Base-by-base conservation (phyloP, 2,329 filamentous ascomycete genomes). In the Raffaelea ambrosiae region DNA sequence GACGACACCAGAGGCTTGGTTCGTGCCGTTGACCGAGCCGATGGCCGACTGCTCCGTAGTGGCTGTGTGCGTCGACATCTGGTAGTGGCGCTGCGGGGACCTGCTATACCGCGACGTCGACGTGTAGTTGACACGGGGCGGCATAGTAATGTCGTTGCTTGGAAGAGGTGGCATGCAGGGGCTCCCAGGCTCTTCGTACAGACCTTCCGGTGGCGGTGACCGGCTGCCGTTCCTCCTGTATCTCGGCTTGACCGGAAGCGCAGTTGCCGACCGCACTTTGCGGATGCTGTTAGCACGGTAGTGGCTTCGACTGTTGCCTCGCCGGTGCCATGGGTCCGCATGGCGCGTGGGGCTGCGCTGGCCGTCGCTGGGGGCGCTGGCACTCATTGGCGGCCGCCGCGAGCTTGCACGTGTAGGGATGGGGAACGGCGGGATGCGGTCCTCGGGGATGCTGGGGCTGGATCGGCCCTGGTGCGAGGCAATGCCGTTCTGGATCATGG, bases 361-460 rank as follows among this genome's bases (percentile, higher is more conserved):
- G 3, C 86, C 86, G 53, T 95, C 88, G 52, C 78, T 80, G 1
- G 75, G 72, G 3, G 72, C 71, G 61, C 86, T 89, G 44, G 76
- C 70, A 55, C 77, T 83, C 51, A 81, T 66, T 1, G 81, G 77
- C 20, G 83, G 76, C 58, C 84, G 83, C 51, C 89, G 81, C 5
- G 90, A 98, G 65, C 91, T 97, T 26, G 88, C 86, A 48, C 93
- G 76, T 3, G 83, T 84, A 0, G 93, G 93, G 7, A 98, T 95
- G 0, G 93, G 90, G 69, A 95, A 96, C 1, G 93, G 93, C 23
- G 93, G 90, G 46, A 79, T 73, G 26, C 63, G 51, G 68, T 47
- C 69, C 51, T 81, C 88, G 44, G 70, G 73, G 46, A 80, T 65
- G 61, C 75, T 88, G 43, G 84, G 82, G 59, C 81, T 88, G 51